phyloP scores from a whole-genome alignment of 2,329 filamentous ascomycete species.

The Arthrobotrys entomopaga region DNA sequence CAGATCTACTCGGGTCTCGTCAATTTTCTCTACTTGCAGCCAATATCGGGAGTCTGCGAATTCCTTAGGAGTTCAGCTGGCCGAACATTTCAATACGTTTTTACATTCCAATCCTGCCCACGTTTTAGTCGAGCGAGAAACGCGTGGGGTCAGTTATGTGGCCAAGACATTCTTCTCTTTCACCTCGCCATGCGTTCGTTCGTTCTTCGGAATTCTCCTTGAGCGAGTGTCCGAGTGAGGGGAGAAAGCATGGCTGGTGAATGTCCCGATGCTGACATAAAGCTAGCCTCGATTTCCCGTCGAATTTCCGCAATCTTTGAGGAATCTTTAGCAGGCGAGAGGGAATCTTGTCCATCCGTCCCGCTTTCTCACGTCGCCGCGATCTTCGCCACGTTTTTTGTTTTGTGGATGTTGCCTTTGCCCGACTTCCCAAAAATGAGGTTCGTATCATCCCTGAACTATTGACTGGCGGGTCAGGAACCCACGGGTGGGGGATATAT shows the following conservation, averaged over 20 bases:
- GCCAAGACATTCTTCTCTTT: conserved; percentile 44
- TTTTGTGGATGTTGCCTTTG: conserved; percentile 23
- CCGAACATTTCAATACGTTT: conserved; percentile 9
- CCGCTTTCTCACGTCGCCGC: conserved; percentile 25
- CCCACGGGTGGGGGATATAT: conserved; percentile 8
- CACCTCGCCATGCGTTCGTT: conserved; percentile 19
- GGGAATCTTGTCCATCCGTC: conserved; percentile 33
- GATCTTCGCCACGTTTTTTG: conserved; percentile 53
- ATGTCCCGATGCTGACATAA: not conserved
- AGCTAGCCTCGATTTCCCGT: conserved; percentile 5
- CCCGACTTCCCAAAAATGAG: conserved; percentile 40
- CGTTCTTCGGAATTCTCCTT: not conserved
- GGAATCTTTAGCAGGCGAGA: conserved; percentile 37
- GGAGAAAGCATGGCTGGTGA: not conserved
- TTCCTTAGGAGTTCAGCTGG: conserved; percentile 11
- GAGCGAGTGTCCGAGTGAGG: not conserved
- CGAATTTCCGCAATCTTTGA: conserved; percentile 26
- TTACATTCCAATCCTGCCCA: conserved; percentile 49
- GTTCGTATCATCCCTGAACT: conserved; percentile 39
- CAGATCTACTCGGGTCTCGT: conserved; percentile 38
- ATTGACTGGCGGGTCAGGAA: conserved; percentile 38
- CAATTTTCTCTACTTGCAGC: conserved; percentile 33
- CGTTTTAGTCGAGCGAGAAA: conserved; percentile 35
- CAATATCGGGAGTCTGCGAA: conserved; percentile 9
- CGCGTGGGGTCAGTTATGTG: conserved; percentile 44